Evolutionary conservation across 179 eudicot species (phyloP), one percentile per base, ranked within the genome.

Genomic region (Spinacia oleracea): DNA sequence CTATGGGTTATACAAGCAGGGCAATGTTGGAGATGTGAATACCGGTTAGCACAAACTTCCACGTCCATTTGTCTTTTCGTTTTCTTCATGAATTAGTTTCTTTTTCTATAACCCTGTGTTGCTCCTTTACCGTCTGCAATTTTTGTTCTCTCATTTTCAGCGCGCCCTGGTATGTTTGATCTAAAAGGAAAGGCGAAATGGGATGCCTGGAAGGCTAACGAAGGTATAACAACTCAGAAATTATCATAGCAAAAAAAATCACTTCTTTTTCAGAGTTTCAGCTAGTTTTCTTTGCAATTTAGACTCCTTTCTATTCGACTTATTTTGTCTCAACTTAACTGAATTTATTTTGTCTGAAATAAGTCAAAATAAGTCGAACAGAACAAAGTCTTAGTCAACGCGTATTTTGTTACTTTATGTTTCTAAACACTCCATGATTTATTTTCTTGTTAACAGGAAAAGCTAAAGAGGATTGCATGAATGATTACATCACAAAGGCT

Each of bases 161-260:
- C 70, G 74, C 97, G 99, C 56, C 99, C 99, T 16, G 97, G 99
- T 55, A 85, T 96, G 9, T 89, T 96, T 56, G 89, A 89, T 85
- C 74, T 81, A 85, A 91, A 78, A 87, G 99, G 91, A 69, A 86
- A 84, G 46, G 93, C 93, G 3, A 96, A 96, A 85, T 96, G 97
- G 97, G 99, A 96, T 83, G 93, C 98, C 48, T 96, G 99, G 99
- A 92, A 96, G 87, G 87, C 87, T 23, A 84, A 83, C 76, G 94
- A 96, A 90, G 98, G 99, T 96, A 88, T 42, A 67, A 18, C 10
- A 34, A 55, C 74, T 8, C 31, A 70, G 9, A 77, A 23, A 73
- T 25, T 18, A 7, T 38, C 43, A 34, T 73, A 20, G 14, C 14
- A 14, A 0, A 8, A 1, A 1, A 15, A 48, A 48, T 31, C 9